Evolutionary conservation across 495 filamentous ascomycete species (phyloP).

Genomic region (Emericellopsis terricola): DNA sequence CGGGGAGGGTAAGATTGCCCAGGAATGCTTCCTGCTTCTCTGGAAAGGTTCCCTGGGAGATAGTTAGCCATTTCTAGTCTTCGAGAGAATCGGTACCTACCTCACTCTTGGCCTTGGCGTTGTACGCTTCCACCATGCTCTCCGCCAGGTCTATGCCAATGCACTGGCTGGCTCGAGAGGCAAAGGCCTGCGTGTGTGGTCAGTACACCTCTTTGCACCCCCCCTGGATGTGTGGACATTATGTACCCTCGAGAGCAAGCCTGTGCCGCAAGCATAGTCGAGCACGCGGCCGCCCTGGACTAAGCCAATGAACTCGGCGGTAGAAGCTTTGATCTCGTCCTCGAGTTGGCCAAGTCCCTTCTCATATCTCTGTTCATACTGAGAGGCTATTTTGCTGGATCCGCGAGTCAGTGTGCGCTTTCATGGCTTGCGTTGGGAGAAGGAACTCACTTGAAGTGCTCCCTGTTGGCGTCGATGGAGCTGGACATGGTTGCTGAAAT

Average conservation of each 20-base stretch:
- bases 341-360: neutral
- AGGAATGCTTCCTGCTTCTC: slow-evolving; percentile 36
- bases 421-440: too few species aligned
- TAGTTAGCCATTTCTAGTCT: too few species aligned
- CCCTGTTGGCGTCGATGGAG: too few species aligned
- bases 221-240: slow-evolving; percentile 5
- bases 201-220: slow-evolving; percentile 2
- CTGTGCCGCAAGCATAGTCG: slow-evolving; percentile 65
- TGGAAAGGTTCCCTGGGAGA: slow-evolving; percentile 19
- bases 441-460: too few species aligned
- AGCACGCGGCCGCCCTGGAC: slow-evolving; percentile 23
- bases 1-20: slow-evolving; percentile 35
- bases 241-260: slow-evolving; percentile 38
- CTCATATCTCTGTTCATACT: neutral
- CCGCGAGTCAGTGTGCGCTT: too few species aligned
- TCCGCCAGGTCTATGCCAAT: slow-evolving; percentile 50
- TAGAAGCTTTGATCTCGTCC: neutral
- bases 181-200: slow-evolving; percentile 25
- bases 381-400: neutral
- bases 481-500: too few species aligned
- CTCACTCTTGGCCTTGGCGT: slow-evolving; percentile 25
- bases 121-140: slow-evolving; percentile 45
- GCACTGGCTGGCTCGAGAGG: slow-evolving; percentile 39
- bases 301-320: neutral
- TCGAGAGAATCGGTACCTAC: too few species aligned